A percentile compares a stretch with the other conserved stretches of the same genome.
Conservation (phyloP, 306 rosid species). For the Sphenostylis stenocarpa region DNA sequence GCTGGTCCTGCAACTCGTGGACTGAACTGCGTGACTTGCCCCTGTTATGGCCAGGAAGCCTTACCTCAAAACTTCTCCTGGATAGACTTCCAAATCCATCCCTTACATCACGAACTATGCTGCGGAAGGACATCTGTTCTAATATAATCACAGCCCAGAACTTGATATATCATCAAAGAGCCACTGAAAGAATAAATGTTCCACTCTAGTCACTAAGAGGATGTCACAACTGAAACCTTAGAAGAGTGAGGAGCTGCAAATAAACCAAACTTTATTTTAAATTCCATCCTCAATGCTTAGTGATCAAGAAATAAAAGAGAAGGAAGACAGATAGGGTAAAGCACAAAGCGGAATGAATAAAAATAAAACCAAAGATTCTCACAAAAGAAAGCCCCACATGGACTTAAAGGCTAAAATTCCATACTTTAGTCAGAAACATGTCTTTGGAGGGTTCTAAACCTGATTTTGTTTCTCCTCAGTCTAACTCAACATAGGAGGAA, state of each 20-base stretch:
- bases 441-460: conserved; percentile 43
- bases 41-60: conserved; percentile 77
- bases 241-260: conserved; percentile 53
- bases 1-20: conserved; percentile 69
- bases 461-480: conserved; percentile 28
- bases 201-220: conserved; percentile 29
- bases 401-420: conserved; percentile 66
- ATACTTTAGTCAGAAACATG: conserved; percentile 57
- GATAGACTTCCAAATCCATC: conserved; percentile 95
- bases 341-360: conserved; percentile 47
- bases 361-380: conserved; percentile 60
- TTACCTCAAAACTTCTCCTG: conserved; percentile 81
- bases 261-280: conserved; percentile 43
- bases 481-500: conserved; percentile 26
- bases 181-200: conserved; percentile 10
- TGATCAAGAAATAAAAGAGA: conserved; percentile 54
- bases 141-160: conserved; percentile 36
- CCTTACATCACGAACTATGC: conserved; percentile 93
- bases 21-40: conserved; percentile 80
- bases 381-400: conserved; percentile 57
- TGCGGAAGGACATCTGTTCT: conserved; percentile 86
- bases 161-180: conserved; percentile 28
- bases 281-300: conserved; percentile 45
- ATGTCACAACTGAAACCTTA: conserved; percentile 19
- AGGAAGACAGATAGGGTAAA: conserved; percentile 56